Evolutionary conservation across 1,139 yeast genomes (phyloP).

Genomic region (Candida tropicalis): DNA sequence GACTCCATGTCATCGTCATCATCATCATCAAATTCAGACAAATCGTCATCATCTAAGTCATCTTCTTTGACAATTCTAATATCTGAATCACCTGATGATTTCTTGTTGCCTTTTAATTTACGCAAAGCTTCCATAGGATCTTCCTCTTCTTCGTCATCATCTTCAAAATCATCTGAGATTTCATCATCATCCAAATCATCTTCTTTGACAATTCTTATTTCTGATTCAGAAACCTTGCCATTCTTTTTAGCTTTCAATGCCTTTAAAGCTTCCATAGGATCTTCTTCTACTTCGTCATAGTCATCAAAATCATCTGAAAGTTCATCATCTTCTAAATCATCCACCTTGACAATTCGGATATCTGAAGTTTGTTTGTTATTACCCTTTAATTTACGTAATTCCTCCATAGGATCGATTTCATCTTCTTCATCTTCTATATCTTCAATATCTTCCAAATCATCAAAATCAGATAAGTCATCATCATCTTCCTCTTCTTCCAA

Average conservation of each 20-base stretch:
- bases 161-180: constrained; percentile 19
- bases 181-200: constrained; percentile 24
- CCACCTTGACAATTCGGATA: constrained; percentile 27
- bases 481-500: constrained; percentile 19
- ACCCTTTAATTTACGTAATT: constrained; percentile 15
- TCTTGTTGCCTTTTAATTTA: constrained; percentile 20
- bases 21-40: constrained; percentile 14
- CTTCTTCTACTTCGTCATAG: constrained; percentile 18
- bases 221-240: constrained; percentile 7
- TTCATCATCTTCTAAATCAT: constrained; percentile 22
- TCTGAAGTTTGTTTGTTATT: constrained; percentile 8
- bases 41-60: constrained; percentile 27
- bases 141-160: constrained; percentile 27
- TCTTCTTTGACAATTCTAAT: constrained; percentile 31
- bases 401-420: constrained; percentile 40
- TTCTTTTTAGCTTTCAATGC: constrained; percentile 12
- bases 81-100: background rate
- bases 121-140: constrained; percentile 34
- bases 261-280: constrained; percentile 36
- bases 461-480: constrained; percentile 22
- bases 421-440: constrained; percentile 16
- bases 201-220: constrained; percentile 25
- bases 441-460: constrained; percentile 8
- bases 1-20: constrained; percentile 1
- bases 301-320: constrained; percentile 16